Base-by-base conservation (phyloP, 306 rosid species). In the Carpinus viminea region DNA sequence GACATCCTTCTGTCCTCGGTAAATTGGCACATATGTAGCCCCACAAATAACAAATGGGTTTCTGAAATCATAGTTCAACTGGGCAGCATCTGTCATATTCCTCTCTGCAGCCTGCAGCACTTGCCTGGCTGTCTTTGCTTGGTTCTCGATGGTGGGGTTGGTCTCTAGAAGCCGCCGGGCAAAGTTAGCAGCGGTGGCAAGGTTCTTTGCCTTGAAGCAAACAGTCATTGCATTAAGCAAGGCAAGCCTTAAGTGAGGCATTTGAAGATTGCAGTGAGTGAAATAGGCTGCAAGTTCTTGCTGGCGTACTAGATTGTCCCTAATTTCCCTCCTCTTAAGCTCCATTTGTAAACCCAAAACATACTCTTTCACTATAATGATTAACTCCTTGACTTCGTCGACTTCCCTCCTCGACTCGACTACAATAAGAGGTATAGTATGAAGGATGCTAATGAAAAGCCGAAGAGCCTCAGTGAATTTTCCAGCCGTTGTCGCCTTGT, bases 231-330 rank as follows among this genome's bases (percentile, higher is more conserved):
- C 98, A 81, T 77, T 94, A 50, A 56, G 76, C 89, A 94, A 83
- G 54, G 94, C 98, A 68, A 94, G 89, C 90, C 96, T 89, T 85
- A 94, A 84, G 86, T 94, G 98, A 83, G 98, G 96, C 74, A 85
- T 12, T 76, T 92, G 98, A 79, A 94, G 98, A 82, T 92, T 88
- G 89, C 98, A 92, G 87, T 94, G 97, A 13, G 98, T 94, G 83
- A 94, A 94, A 87, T 94, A 94, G 68, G 98, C 96, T 12, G 98
- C 98, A 31, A 94, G 98, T 87, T 94, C 98, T 78, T 89, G 97
- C 82, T 90, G 96, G 20, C 94, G 94, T 31, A 78, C 85, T 18
- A 91, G 94, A 78, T 88, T 12, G 76, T 89, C 96, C 81, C 79
- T 85, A 2, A 87, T 73, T 78, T 93, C 98, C 89, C 90, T 86